These are phyloP conservation scores for Catenaria anguillulae DNA, from an alignment of 371 early-diverging fungal species.

Conservation along the genomic window DNA sequence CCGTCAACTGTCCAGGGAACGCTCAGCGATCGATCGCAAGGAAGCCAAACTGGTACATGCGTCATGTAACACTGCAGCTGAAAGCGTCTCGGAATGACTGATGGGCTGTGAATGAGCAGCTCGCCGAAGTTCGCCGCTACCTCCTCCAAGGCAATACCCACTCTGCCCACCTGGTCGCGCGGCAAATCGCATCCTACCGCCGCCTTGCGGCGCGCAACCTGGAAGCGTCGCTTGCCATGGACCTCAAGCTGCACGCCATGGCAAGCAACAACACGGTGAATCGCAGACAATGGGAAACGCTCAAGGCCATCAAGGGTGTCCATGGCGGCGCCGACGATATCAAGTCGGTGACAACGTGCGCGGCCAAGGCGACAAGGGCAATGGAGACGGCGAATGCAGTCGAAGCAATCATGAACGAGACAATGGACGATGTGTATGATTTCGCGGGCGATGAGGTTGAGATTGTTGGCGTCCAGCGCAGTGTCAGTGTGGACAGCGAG, in stretches of 20 bases:
- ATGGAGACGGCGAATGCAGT: constrained; percentile 15
- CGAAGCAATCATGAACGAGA: constrained; percentile 28
- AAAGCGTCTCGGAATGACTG: neutral
- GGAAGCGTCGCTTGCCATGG: neutral
- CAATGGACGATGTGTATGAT: constrained; percentile 25
- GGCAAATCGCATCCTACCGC: constrained; percentile 1
- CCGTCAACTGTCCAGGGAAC: neutral
- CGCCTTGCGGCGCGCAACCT: neutral
- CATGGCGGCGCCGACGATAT: neutral
- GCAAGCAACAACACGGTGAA: neutral
- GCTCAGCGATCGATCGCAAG: neutral
- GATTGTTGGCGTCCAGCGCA: constrained; percentile 10
- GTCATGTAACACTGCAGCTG: too few relatives aligned
- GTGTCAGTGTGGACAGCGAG: neutral
- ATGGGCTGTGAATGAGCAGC: neutral
- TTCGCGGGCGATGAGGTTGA: constrained; percentile 13
- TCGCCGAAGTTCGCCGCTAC: neutral
- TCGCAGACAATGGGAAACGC: neutral
- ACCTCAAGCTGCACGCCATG: constrained; percentile 1
- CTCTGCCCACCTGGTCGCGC: neutral
- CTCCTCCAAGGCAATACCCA: neutral
- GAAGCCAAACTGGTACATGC: constrained; percentile 1
- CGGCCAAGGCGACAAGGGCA: neutral
- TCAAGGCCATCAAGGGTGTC: neutral
- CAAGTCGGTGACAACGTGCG: neutral